These are phyloP conservation scores for Incumbomyces lentus DNA, from an alignment of 2,329 filamentous ascomycete genomes.

Conservation along the genomic window DNA sequence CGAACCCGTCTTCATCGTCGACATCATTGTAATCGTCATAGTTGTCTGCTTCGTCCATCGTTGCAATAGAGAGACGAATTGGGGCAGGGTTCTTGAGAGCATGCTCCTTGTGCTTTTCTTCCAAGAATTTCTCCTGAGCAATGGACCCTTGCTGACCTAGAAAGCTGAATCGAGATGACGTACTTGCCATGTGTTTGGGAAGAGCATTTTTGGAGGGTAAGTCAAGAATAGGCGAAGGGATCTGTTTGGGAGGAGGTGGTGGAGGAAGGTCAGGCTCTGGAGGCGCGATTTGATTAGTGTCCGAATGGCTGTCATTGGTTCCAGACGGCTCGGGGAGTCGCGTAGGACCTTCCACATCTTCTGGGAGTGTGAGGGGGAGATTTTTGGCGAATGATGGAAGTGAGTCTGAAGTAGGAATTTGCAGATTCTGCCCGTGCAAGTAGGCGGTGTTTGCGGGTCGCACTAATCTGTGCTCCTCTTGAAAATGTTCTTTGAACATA, in stretches of 20 bases:
- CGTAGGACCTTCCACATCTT: neutral
- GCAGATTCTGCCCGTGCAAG: constrained; percentile 27
- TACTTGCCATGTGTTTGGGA: constrained; percentile 43
- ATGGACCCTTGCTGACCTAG: constrained; percentile 48
- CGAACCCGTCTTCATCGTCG: constrained; percentile 31
- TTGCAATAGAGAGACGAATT: constrained; percentile 14
- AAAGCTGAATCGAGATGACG: constrained; percentile 55
- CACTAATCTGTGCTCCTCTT: constrained; percentile 35
- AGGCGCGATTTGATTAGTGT: neutral
- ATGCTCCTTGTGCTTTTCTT: constrained; percentile 52
- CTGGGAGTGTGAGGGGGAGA: constrained; percentile 25
- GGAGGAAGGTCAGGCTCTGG: constrained; percentile 9
- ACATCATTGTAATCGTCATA: constrained; percentile 37
- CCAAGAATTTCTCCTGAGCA: constrained; percentile 50
- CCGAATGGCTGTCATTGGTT: neutral
- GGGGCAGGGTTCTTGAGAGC: constrained; percentile 32
- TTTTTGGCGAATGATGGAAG: constrained; percentile 36
- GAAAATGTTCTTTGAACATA: constrained; percentile 52
- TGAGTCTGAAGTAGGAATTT: constrained; percentile 25
- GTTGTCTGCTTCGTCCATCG: constrained; percentile 22
- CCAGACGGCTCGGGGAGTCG: constrained; percentile 20
- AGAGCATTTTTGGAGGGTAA: constrained; percentile 23
- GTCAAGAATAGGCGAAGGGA: constrained; percentile 17
- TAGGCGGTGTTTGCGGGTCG: constrained; percentile 35
- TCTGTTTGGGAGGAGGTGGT: constrained; percentile 16